These are phyloP conservation scores for Calophaca sinica DNA, from an alignment of 306 rosid genomes.

Conservation along the genomic window DNA sequence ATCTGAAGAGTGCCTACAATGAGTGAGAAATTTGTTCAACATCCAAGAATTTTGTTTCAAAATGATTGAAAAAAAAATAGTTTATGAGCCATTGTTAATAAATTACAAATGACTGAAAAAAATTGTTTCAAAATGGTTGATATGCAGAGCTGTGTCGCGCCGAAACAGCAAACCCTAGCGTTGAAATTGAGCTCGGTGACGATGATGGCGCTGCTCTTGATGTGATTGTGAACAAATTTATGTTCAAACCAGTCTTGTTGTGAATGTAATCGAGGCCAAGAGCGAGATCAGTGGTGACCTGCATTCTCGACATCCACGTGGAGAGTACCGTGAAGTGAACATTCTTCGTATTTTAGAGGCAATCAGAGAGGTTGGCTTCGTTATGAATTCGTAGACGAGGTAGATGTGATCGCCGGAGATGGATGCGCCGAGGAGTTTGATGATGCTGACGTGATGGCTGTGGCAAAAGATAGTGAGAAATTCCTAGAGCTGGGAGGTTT, in stretches of 20 bases:
- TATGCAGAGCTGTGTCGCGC: conserved; percentile 74
- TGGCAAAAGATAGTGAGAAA: too few relatives aligned
- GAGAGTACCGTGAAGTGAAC: conserved; percentile 68
- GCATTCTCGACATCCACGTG: conserved; percentile 87
- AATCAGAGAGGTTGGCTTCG: too few relatives aligned
- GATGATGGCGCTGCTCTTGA: conserved; percentile 71
- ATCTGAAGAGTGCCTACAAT: conserved; percentile 91
- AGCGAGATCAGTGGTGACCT: conserved; percentile 84
- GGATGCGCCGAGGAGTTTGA: too few relatives aligned
- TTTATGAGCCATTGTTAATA: too few relatives aligned
- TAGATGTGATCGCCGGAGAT: too few relatives aligned
- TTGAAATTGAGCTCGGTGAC: conserved; percentile 72
- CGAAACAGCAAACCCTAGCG: conserved; percentile 82
- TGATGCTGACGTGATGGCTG: too few relatives aligned
- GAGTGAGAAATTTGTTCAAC: conserved; percentile 37
- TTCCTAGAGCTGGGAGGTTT: too few relatives aligned
- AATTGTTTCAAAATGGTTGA: too few relatives aligned
- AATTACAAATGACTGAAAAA: too few relatives aligned
- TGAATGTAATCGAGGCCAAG: conserved; percentile 87
- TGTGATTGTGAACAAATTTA: conserved; percentile 72
- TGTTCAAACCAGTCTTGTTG: conserved; percentile 66
- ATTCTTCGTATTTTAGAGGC: too few relatives aligned
- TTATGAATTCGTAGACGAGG: too few relatives aligned
- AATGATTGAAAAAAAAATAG: too few relatives aligned
- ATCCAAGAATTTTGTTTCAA: background rate